These are phyloP conservation scores for Babesia microti DNA, from an alignment of 169 alveolate species.

Conservation along the genomic window DNA sequence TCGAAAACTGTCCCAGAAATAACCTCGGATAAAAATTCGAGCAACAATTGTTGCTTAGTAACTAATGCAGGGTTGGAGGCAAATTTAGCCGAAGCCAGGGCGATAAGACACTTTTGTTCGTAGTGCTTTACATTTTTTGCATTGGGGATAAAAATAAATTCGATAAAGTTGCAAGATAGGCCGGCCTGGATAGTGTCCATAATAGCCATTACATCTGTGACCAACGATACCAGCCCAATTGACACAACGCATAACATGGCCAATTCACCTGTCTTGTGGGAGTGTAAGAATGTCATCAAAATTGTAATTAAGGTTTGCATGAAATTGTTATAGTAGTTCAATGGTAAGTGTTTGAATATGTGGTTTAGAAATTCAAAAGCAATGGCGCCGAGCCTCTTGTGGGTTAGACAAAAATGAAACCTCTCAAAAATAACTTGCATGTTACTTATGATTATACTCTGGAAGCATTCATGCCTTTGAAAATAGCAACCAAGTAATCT, in stretches of 20 bases:
- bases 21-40: conserved; percentile 23
- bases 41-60: no score
- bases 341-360: conserved; percentile 57
- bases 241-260: conserved; percentile 21
- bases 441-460: conserved; percentile 43
- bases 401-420: conserved; percentile 68
- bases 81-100: conserved; percentile 27
- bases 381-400: conserved; percentile 56
- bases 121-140: conserved; percentile 26
- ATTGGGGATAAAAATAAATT: conserved; percentile 37
- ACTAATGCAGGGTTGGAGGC: conserved; percentile 12
- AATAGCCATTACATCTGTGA: conserved; percentile 7
- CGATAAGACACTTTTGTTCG: conserved; percentile 41
- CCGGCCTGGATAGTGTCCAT: conserved; percentile 44
- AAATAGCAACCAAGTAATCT: conserved; percentile 62
- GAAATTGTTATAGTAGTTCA: conserved; percentile 48
- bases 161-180: conserved; percentile 12
- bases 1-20: conserved; percentile 37
- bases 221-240: conserved; percentile 27
- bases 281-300: conserved; percentile 57
- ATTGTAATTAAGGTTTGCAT: conserved; percentile 53
- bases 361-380: conserved; percentile 63
- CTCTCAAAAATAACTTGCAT: conserved; percentile 62
- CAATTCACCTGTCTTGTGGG: conserved; percentile 33
- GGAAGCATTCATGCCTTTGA: conserved; percentile 50